Evolutionary conservation across 2,329 filamentous ascomycete genomes (phyloP).

Genomic region (Ophiognomonia clavigignenti-juglandacearum): DNA sequence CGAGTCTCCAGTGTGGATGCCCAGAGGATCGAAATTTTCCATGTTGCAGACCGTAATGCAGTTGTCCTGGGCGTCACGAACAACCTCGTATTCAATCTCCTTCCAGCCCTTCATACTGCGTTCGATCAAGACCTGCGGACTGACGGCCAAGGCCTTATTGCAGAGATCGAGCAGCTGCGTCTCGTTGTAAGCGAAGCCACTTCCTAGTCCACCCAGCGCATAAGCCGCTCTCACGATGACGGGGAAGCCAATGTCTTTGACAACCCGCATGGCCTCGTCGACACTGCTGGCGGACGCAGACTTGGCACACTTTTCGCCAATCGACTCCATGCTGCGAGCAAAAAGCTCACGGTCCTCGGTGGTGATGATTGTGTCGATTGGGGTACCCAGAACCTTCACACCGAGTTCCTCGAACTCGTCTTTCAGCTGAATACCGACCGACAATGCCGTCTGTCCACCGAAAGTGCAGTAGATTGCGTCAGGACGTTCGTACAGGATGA

Average conservation of each 20-base stretch:
- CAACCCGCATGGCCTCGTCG: conserved; percentile 82
- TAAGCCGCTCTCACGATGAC: conserved; percentile 97
- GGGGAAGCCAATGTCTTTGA: conserved; percentile 89
- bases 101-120: conserved; percentile 99
- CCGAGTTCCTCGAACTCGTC: conserved; percentile 92
- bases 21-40: conserved; percentile 97
- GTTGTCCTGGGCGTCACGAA: conserved; percentile 95
- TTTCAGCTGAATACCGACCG: conserved; percentile 94
- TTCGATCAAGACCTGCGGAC: conserved; percentile 94
- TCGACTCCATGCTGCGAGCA: conserved; percentile 96
- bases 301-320: conserved; percentile 96
- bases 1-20: conserved; percentile 96
- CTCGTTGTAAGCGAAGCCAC: conserved; percentile 90
- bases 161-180: conserved; percentile 79
- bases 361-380: conserved; percentile 96
- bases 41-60: conserved; percentile 99
- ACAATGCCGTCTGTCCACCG: conserved; percentile 93
- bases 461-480: conserved; percentile 98
- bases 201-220: conserved; percentile 88
- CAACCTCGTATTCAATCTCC: conserved; percentile 97
- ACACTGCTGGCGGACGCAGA: conserved; percentile 87
- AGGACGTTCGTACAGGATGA: conserved; percentile 89
- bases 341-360: conserved; percentile 98
- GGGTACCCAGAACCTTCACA: conserved; percentile 91
- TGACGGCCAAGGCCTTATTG: conserved; percentile 90